Evolutionary conservation across 345 rosid genomes (phyloP).

Genomic region (Brassica rapa): DNA sequence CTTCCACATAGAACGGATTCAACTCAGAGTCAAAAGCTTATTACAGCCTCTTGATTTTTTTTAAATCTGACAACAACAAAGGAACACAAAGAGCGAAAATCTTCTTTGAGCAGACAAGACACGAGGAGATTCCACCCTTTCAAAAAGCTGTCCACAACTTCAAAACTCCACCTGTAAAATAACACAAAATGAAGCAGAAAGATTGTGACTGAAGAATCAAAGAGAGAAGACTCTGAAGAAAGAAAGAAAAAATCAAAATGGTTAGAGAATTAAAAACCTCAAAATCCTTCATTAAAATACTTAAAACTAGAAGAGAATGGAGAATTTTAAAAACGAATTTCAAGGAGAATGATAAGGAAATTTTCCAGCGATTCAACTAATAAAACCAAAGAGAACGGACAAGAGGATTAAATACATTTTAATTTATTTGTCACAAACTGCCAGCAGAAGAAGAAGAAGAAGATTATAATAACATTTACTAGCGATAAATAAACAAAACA

Average conservation of each 20-base stretch:
- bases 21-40: slow-evolving; percentile 37
- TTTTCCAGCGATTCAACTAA: slow-evolving; percentile 10
- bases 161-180: slow-evolving; percentile 39
- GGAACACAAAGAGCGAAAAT: slow-evolving; percentile 4
- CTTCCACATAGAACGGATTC: too few relatives aligned
- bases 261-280: not conserved
- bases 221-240: not conserved
- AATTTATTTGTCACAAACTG: slow-evolving; percentile 16
- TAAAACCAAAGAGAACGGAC: slow-evolving; percentile 23
- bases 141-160: slow-evolving; percentile 18
- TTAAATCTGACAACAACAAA: slow-evolving; percentile 39
- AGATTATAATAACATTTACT: not conserved
- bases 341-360: slow-evolving; percentile 16
- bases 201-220: slow-evolving; percentile 10
- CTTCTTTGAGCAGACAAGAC: slow-evolving; percentile 11
- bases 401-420: not conserved
- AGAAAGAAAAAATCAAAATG: slow-evolving; percentile 14
- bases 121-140: not conserved
- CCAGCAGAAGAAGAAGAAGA: not conserved
- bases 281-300: not conserved
- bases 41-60: slow-evolving; percentile 39
- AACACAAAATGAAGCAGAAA: not conserved
- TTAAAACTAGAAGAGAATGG: not conserved
- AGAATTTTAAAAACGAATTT: not conserved
- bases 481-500: not conserved